phyloP scores from a whole-genome alignment of 306 rosid genomes.

The Rosa chinensis region DNA sequence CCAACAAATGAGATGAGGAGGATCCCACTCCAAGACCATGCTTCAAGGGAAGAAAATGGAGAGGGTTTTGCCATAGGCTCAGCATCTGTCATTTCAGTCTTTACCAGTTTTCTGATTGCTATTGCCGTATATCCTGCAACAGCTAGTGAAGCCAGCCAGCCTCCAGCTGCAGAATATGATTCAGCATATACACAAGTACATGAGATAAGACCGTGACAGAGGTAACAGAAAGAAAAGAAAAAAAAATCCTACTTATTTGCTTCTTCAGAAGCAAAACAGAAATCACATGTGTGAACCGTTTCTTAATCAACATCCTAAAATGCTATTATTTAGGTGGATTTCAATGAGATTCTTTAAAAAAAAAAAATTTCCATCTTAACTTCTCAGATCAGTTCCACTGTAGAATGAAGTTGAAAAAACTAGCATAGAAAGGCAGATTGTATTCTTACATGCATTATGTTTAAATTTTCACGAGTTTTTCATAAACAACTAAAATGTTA shows the following conservation, averaged over 20 bases:
- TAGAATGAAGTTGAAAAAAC: neutral
- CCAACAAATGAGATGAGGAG: slow-evolving; percentile 59
- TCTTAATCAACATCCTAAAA: neutral
- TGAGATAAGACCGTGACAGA: neutral
- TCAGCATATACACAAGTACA: neutral
- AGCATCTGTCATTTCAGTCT: slow-evolving; percentile 78
- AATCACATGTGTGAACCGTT: neutral
- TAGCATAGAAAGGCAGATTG: neutral
- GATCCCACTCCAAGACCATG: slow-evolving; percentile 73
- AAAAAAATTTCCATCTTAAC: neutral
- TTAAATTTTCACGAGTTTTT: neutral
- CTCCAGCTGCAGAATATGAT: slow-evolving; percentile 61
- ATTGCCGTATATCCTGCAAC: slow-evolving; percentile 90
- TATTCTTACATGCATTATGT: neutral
- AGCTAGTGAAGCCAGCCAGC: slow-evolving; percentile 87
- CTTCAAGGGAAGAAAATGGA: slow-evolving; percentile 73
- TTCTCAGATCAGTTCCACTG: neutral
- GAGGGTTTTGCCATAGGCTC: slow-evolving; percentile 90
- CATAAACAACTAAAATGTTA: neutral
- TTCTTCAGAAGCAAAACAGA: neutral
- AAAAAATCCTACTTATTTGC: neutral
- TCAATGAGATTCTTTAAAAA: neutral
- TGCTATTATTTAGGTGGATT: neutral
- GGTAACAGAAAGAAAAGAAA: neutral
- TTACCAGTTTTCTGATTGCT: slow-evolving; percentile 78